These are phyloP conservation scores for Cryptococcus wingfieldii DNA, from an alignment of 1,284 basidiomycete species.

Conservation along the genomic window DNA sequence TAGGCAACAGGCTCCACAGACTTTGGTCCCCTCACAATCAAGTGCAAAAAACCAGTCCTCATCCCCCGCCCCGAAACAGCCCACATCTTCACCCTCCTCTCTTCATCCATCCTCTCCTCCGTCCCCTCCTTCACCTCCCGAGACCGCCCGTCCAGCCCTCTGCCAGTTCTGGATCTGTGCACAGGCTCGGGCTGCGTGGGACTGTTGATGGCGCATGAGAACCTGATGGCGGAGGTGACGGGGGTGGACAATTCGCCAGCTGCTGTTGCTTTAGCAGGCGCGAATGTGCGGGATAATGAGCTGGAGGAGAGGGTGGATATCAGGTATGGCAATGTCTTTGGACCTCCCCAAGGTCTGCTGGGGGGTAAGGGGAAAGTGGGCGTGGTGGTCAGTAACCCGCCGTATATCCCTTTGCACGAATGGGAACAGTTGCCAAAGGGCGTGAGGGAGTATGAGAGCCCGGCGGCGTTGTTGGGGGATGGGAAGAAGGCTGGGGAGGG, in stretches of 20 bases:
- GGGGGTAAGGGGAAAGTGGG: constrained; percentile 53
- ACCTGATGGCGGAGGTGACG: constrained; percentile 1
- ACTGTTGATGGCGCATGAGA: constrained; percentile 64
- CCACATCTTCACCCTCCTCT: constrained; percentile 55
- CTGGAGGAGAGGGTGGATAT: constrained; percentile 14
- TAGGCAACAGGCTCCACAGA: constrained; percentile 66
- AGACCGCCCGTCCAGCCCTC: constrained; percentile 5
- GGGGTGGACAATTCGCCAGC: constrained; percentile 68
- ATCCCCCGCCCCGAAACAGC: constrained; percentile 93
- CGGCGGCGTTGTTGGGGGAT: constrained; percentile 72
- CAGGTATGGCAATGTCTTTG: constrained; percentile 14
- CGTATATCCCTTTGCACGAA: constrained; percentile 71
- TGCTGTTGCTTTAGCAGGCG: constrained; percentile 65
- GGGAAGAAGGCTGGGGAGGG: constrained; percentile 51
- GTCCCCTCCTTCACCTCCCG: constrained; percentile 8
- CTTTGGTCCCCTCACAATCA: constrained; percentile 73
- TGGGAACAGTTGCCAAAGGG: constrained; percentile 62
- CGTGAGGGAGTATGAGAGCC: constrained; percentile 75
- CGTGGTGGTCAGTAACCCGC: constrained; percentile 86
- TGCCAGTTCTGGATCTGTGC: constrained; percentile 71
- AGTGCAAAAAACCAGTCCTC: constrained; percentile 68
- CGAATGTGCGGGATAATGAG: constrained; percentile 56
- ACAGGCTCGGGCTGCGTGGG: constrained; percentile 87
- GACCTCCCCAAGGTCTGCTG: constrained; percentile 3
- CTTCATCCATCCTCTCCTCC: constrained; percentile 14